Evolutionary conservation across 139 green algal genomes (phyloP), one percentile per base, ranked within the genome.

Genomic region (Micractinium conductrix): DNA sequence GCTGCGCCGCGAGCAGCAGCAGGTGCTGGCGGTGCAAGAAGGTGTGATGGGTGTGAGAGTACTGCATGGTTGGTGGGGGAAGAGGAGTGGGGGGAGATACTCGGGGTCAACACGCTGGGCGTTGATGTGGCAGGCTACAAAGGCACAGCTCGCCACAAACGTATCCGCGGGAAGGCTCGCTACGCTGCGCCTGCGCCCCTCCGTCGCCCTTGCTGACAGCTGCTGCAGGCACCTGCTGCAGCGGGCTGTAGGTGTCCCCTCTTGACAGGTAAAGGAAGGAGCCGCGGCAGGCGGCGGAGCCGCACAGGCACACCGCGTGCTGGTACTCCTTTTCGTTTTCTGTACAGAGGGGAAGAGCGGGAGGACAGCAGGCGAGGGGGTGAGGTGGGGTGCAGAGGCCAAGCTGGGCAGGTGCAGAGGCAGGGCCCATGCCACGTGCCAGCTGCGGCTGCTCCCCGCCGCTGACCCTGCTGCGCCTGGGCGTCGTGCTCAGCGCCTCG

Each of bases 291-390:
- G 70, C 62, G 9, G 85, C 65, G 4, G 91, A 90, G 83, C 91
- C 91, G 84, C 95, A 98, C 30, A 98, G 90, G 87, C 95, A 98
- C 55, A 92, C 93, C 45, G 93, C 92, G 30, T 84, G 71, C 19
- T 87, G 72, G 85, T 91, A 95, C 90, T 98, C 95, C 45, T 91
- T 82, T 82, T 95, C 92, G 43, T 81, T 93, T 86, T 98, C 95
- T 33, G 37, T 2, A 35, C 60, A 68, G 17, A 71, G 60, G 53
- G n/a, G n/a, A n/a, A n/a, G 53, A 24, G 60, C 24, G 60, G 60
- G 26, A 71, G 33, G 33, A 26, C 1, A 26, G 60, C 60, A 68
- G 24, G 19, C 60, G 8, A 4, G 55, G 16, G 55, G 19, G 55
- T 19, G 26, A 19, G 55, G 26, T 58, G 12, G 14, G 14, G 12